These are phyloP conservation scores for Dujonia santamariae DNA, from an alignment of 1,139 yeast genomes.

Conservation along the genomic window DNA sequence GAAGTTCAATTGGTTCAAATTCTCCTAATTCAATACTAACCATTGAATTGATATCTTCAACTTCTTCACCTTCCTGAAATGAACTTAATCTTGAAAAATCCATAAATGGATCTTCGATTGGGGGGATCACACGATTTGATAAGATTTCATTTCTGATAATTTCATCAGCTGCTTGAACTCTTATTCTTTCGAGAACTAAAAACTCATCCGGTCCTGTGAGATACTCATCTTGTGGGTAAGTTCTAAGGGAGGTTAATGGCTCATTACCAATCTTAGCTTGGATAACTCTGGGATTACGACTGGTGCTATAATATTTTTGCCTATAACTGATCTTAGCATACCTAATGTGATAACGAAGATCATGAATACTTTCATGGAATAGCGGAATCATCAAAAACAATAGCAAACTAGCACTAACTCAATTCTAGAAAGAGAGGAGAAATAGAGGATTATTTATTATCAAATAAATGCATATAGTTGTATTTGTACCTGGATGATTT, in stretches of 20 bases:
- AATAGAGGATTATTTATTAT: no score
- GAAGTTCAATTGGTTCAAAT: background rate
- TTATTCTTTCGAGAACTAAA: slow-evolving; percentile 9
- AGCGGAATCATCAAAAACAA: background rate
- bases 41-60: background rate
- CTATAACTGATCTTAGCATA: slow-evolving; percentile 35
- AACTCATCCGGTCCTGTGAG: slow-evolving; percentile 20
- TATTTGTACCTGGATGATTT: no score
- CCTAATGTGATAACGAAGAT: slow-evolving; percentile 23
- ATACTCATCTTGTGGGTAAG: slow-evolving; percentile 26
- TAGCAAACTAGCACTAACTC: no score
- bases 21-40: no score
- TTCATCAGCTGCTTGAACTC: background rate
- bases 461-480: no score
- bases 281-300: slow-evolving; percentile 36
- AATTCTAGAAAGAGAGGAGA: no score
- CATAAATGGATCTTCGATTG: slow-evolving; percentile 3
- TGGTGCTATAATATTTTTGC: slow-evolving; percentile 41
- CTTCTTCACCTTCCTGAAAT: background rate
- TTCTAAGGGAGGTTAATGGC: slow-evolving; percentile 39
- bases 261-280: slow-evolving; percentile 34
- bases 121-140: background rate
- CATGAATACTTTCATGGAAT: slow-evolving; percentile 12
- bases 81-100: slow-evolving; percentile 4
- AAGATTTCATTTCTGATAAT: background rate